phyloP scores from a whole-genome alignment of 1,284 basidiomycete genomes.

The Tilletia indica region DNA sequence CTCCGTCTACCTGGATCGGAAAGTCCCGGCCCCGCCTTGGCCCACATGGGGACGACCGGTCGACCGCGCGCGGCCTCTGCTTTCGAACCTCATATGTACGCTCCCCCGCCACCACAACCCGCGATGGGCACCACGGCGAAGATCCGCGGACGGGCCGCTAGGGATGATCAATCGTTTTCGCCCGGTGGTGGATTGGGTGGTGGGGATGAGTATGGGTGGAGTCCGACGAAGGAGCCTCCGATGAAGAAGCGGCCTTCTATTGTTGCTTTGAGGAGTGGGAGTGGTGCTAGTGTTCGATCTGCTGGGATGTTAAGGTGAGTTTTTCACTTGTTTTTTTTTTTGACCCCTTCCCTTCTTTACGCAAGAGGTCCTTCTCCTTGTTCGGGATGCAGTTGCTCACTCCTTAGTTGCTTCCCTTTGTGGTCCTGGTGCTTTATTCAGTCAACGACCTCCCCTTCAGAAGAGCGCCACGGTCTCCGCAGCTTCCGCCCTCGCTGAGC shows the following conservation, averaged over 20 bases:
- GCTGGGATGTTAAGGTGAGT: background rate
- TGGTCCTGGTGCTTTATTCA: background rate
- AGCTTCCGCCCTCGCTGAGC: constrained; percentile 5
- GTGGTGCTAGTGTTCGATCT: background rate
- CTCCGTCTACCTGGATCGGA: too few relatives aligned
- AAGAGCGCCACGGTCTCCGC: constrained; percentile 3
- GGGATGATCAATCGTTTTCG: background rate
- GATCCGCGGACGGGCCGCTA: constrained; percentile 4
- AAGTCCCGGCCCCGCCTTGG: too few relatives aligned
- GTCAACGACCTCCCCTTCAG: constrained; percentile 5
- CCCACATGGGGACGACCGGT: too few relatives aligned
- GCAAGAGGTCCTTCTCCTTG: too few relatives aligned
- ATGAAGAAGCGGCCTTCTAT: constrained; percentile 35
- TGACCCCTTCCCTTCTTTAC: too few relatives aligned
- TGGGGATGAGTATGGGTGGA: constrained; percentile 19
- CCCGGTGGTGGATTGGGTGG: background rate
- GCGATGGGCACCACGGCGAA: background rate
- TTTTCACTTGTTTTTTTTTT: too few relatives aligned
- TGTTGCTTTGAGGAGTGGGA: background rate
- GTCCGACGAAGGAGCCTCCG: constrained; percentile 44
- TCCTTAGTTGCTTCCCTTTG: background rate
- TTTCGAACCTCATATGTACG: too few relatives aligned
- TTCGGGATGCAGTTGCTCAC: background rate
- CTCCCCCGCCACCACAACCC: too few relatives aligned
- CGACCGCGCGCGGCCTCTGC: too few relatives aligned